These are phyloP conservation scores for Debaryomyces psychrophilus DNA, from an alignment of 1,139 yeast species.

Conservation along the genomic window DNA sequence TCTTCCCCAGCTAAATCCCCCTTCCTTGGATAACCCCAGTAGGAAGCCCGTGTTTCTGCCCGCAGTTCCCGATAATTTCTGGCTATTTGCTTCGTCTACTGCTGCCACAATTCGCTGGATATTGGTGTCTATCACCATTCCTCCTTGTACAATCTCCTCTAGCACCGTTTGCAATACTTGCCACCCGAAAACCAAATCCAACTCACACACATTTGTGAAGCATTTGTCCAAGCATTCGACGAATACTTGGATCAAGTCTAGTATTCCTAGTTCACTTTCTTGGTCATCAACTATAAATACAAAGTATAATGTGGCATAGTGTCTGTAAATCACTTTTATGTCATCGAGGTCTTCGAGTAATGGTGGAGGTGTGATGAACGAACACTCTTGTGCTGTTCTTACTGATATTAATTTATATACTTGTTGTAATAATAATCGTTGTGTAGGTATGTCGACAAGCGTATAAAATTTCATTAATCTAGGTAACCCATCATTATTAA, in stretches of 20 bases:
- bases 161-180: constrained; percentile 90
- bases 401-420: constrained; percentile 71
- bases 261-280: constrained; percentile 90
- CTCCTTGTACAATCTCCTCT: constrained; percentile 94
- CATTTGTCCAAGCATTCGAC: constrained; percentile 94
- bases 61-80: constrained; percentile 29
- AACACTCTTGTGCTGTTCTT: constrained; percentile 73
- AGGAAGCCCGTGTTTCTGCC: constrained; percentile 35
- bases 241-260: constrained; percentile 93
- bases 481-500: constrained; percentile 91
- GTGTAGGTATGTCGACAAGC: constrained; percentile 80
- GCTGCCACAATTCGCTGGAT: constrained; percentile 83
- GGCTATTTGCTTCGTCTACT: constrained; percentile 62
- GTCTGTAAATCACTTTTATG: constrained; percentile 88
- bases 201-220: constrained; percentile 91
- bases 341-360: constrained; percentile 72
- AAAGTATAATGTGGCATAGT: constrained; percentile 91
- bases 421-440: constrained; percentile 70
- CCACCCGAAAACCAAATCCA: constrained; percentile 97
- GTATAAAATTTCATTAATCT: constrained; percentile 90
- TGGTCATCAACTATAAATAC: constrained; percentile 95
- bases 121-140: constrained; percentile 97
- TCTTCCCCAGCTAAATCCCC: constrained; percentile 46
- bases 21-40: constrained; percentile 48
- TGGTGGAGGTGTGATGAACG: constrained; percentile 81